Base-by-base conservation (phyloP, 2,329 filamentous ascomycete genomes). In the Exophiala xenobiotica region DNA sequence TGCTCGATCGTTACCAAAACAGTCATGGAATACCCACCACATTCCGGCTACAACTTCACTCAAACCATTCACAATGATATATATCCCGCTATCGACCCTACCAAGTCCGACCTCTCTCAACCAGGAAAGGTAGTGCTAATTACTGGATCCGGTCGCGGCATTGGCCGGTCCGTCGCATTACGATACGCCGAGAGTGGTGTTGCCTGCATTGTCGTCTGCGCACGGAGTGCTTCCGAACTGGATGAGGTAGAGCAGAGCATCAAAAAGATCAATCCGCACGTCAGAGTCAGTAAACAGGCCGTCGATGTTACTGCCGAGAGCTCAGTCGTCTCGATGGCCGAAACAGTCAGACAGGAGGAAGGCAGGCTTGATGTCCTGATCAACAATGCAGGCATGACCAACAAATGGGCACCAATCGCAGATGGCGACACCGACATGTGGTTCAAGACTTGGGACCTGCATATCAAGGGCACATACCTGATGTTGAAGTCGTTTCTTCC, bases 111-210 rank as follows among this genome's bases (percentile, higher is more conserved):
- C 7, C 19, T 39, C 37, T 11, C 7, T 11, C 29, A 33, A 14
- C 29, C 29, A 5, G 37, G 16, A 6, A 18, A 20, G 37, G 16
- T 12, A 20, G 37, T 39, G 12, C 20, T 39, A 11, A 20, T 39
- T 12, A 39, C 37, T 7, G 37, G 37, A 2, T 18, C 37, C n/a
- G 14, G 14, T 12, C 16, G 16, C 6, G 37, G 37, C 8, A 3
- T 88, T 58, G 86, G 86, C 35, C 72, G 86, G 20, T 76, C 77
- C 4, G 77, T 87, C 22, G 85, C 83, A 11, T 73, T 85, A 26
- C 83, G 75, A 1, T 74, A 83, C 20, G 85, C 85, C 14, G 85
- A 88, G 64, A 82, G 83, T 11, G 85, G 85, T 41, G 83, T 83
- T 51, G 85, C 88, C 59, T 81, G 88, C 18, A 84, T 83, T 22